Percentiles rank a stretch among this genome's conserved stretches.
Evolutionary conservation across 331 rosid species (phyloP).

Genomic region (Malus hybrid): DNA sequence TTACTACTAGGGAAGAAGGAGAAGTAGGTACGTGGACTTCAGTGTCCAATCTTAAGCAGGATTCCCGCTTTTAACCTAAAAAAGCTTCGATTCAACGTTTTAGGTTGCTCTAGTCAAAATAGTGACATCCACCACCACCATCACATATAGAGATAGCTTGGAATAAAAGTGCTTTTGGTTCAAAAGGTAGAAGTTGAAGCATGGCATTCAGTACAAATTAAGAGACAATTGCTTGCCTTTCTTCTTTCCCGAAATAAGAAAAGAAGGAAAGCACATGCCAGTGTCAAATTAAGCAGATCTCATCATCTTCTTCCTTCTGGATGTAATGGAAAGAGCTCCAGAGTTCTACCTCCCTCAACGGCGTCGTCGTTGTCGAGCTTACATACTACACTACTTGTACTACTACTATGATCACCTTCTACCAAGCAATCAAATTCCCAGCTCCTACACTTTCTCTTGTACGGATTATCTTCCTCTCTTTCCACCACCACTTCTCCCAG

Average conservation of each 20-base stretch:
- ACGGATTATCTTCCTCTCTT: slow-evolving; percentile 66
- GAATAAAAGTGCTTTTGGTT: slow-evolving; percentile 20
- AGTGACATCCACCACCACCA: slow-evolving; percentile 31
- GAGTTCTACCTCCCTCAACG: slow-evolving; percentile 37
- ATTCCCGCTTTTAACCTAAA: slow-evolving; percentile 74
- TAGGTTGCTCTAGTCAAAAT: slow-evolving; percentile 39
- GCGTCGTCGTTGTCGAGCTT: slow-evolving; percentile 14
- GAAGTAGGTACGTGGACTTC: slow-evolving; percentile 69
- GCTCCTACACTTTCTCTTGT: slow-evolving; percentile 63
- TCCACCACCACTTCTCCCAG: slow-evolving; percentile 24
- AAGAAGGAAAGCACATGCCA: slow-evolving; percentile 20
- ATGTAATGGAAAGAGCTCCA: slow-evolving; percentile 88
- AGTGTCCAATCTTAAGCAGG: slow-evolving; percentile 32
- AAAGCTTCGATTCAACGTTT: slow-evolving; percentile 47
- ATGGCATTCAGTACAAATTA: slow-evolving; percentile 34
- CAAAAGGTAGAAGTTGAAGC: slow-evolving; percentile 35
- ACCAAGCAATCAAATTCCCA: slow-evolving; percentile 65
- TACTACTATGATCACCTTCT: slow-evolving; percentile 18
- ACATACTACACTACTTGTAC: background rate
- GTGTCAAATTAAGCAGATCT: background rate
- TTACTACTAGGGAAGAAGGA: background rate
- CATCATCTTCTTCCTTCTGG: slow-evolving; percentile 65
- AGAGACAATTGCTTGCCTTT: slow-evolving; percentile 50
- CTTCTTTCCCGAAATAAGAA: slow-evolving; percentile 69
- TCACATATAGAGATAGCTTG: background rate